Percentiles rank a stretch among this genome's conserved stretches.
Conservation (phyloP, 306 rosid species). For the Vicia faba region DNA sequence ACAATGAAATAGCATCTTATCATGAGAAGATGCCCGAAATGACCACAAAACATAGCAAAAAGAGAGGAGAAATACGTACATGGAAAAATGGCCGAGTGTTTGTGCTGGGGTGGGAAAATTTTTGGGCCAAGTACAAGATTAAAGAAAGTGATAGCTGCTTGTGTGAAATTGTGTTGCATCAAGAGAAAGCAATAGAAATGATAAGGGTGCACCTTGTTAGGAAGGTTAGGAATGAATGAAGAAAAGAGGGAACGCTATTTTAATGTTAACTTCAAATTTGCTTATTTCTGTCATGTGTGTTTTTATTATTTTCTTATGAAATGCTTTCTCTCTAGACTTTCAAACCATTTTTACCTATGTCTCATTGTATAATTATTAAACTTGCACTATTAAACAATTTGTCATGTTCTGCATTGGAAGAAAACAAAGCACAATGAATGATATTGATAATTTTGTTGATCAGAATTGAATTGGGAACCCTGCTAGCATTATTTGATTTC, state of each 20-base stretch:
- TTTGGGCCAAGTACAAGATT: slow-evolving; percentile 17
- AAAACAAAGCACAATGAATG: too few relatives aligned
- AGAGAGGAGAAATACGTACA: neutral
- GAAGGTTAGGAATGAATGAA: neutral
- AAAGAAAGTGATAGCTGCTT: slow-evolving; percentile 12
- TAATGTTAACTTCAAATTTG: neutral
- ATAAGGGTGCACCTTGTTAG: slow-evolving; percentile 32
- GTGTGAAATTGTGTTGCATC: slow-evolving; percentile 32
- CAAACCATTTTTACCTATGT: neutral
- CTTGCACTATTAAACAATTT: neutral
- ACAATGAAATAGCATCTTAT: neutral
- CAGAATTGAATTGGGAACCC: too few relatives aligned
- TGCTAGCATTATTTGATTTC: too few relatives aligned
- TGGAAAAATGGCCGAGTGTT: slow-evolving; percentile 33
- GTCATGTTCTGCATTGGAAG: too few relatives aligned
- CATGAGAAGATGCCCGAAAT: neutral
- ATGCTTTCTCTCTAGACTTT: neutral
- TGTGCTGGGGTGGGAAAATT: slow-evolving; percentile 9
- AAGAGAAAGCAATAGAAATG: neutral
- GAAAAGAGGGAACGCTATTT: neutral
- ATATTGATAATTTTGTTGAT: too few relatives aligned
- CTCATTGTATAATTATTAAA: neutral
- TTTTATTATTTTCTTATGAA: neutral
- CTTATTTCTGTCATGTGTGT: too few relatives aligned
- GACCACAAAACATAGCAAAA: neutral